Percentiles rank a stretch among this genome's conserved stretches.
Conservation (phyloP, 306 rosid genomes). For the Ormosia emarginata region DNA sequence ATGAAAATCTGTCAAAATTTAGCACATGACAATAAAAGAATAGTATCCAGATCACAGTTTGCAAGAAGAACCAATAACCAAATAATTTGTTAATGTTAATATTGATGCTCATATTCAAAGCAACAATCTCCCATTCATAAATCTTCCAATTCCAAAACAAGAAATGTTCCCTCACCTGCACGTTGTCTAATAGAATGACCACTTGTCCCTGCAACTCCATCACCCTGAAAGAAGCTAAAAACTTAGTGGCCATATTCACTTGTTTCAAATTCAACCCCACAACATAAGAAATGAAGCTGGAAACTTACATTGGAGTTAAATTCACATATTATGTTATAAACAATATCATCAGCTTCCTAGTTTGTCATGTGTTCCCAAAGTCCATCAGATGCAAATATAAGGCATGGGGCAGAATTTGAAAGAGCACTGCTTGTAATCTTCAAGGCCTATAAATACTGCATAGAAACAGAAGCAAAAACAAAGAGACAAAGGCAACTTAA, state of each 20-base stretch:
- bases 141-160: conserved; percentile 16
- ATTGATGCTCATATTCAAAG: not conserved
- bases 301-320: conserved; percentile 59
- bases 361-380: conserved; percentile 68
- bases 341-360: conserved; percentile 60
- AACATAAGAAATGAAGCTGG: conserved; percentile 10
- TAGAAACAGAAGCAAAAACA: conserved; percentile 3
- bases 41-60: conserved; percentile 1
- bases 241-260: not conserved
- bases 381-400: conserved; percentile 66
- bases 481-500: not conserved
- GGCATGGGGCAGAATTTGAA: not conserved
- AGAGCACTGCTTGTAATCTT: not conserved
- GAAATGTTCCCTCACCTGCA: conserved; percentile 57
- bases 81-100: not conserved
- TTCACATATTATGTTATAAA: too few species aligned
- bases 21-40: conserved; percentile 62
- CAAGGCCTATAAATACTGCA: not conserved
- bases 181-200: conserved; percentile 74
- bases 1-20: conserved; percentile 74
- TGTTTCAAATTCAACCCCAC: conserved; percentile 14
- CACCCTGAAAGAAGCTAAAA: conserved; percentile 44
- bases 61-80: not conserved
- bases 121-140: not conserved
- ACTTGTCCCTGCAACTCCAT: conserved; percentile 41